These are phyloP conservation scores for Apiospora phragmitis DNA, from an alignment of 2,329 filamentous ascomycete species.

Conservation along the genomic window DNA sequence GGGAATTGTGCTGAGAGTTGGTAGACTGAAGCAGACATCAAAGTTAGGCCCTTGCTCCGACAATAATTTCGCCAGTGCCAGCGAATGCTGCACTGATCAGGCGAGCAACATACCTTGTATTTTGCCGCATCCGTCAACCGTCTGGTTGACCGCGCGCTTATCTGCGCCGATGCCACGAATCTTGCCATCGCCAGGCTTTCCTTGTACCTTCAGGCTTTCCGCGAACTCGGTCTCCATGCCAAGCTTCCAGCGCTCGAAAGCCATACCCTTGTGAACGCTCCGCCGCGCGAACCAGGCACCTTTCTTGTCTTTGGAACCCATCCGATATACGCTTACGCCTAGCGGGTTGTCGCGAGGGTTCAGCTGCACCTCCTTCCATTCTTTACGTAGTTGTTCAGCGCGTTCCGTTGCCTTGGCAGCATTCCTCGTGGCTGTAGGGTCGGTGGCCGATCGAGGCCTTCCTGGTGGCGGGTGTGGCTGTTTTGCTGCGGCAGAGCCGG, in stretches of 20 bases:
- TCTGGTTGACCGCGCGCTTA: slow-evolving; percentile 64
- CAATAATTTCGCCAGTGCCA: background rate
- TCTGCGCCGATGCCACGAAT: slow-evolving; percentile 87
- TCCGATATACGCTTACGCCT: slow-evolving; percentile 77
- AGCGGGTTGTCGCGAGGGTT: slow-evolving; percentile 72
- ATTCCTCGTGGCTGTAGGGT: slow-evolving; percentile 48
- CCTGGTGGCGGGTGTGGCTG: slow-evolving; percentile 41
- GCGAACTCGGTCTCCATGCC: slow-evolving; percentile 79
- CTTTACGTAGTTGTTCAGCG: slow-evolving; percentile 64
- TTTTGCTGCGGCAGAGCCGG: slow-evolving; percentile 48
- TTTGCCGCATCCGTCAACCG: slow-evolving; percentile 58
- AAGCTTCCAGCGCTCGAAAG: slow-evolving; percentile 75
- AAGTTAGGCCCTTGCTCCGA: background rate
- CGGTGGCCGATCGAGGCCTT: slow-evolving; percentile 57
- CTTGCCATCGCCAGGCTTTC: slow-evolving; percentile 69
- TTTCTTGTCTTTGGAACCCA: slow-evolving; percentile 74
- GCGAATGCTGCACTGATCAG: background rate
- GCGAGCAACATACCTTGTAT: slow-evolving; percentile 55
- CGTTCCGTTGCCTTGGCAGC: slow-evolving; percentile 47
- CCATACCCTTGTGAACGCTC: slow-evolving; percentile 77
- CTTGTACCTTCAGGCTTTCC: slow-evolving; percentile 72
- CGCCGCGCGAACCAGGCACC: slow-evolving; percentile 88
- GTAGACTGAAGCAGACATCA: slow-evolving; percentile 57
- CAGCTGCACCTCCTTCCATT: slow-evolving; percentile 86
- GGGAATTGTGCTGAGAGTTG: slow-evolving; percentile 88